Evolutionary conservation across 306 rosid species (phyloP).

Genomic region (Vigna hirtella): DNA sequence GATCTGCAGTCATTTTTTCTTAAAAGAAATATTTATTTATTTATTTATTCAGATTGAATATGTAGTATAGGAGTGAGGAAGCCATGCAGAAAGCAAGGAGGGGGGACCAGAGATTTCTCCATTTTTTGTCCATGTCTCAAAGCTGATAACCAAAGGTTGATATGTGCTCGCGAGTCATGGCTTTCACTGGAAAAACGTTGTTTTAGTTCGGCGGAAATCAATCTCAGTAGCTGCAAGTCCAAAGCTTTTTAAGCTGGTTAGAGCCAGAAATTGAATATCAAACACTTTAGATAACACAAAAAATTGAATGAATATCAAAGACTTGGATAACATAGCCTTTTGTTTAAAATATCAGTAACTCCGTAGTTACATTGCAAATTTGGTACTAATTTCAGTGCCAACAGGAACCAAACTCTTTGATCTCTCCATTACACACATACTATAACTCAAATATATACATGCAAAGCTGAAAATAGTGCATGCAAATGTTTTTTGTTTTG

Average conservation of each 20-base stretch:
- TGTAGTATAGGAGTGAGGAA: neutral
- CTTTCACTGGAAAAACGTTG: no score
- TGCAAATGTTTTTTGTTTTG: neutral
- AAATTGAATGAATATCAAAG: neutral
- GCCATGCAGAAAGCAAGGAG: slow-evolving; percentile 2
- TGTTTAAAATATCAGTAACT: neutral
- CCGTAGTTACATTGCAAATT: neutral
- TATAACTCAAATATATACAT: neutral
- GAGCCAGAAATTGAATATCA: slow-evolving; percentile 6
- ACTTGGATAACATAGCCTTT: neutral
- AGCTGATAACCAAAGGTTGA: no score
- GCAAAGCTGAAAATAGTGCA: neutral
- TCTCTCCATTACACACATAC: neutral
- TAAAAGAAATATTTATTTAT: no score
- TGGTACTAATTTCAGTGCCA: neutral
- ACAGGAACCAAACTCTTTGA: neutral
- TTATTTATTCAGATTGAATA: neutral
- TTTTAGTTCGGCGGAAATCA: no score
- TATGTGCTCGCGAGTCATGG: no score
- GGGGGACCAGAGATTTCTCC: neutral
- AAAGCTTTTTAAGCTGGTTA: neutral
- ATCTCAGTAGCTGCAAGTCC: no score
- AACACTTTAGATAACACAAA: neutral
- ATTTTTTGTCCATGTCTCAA: no score
- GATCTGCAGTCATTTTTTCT: neutral